Evolutionary conservation across 768 basidiomycete species (phyloP), one percentile per base, ranked within the genome.

Genomic region (Tulasnella sp.): DNA sequence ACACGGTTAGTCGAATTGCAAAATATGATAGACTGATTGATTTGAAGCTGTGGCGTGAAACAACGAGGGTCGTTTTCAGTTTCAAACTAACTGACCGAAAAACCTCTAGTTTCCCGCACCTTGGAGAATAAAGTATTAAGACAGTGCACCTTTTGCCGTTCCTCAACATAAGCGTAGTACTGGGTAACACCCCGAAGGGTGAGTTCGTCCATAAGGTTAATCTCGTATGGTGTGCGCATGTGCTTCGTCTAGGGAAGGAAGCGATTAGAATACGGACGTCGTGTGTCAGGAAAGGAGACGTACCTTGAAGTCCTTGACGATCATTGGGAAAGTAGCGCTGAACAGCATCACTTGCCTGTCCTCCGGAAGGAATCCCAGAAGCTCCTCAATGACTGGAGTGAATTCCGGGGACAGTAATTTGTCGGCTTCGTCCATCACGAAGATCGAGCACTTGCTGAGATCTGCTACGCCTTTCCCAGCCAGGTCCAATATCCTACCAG

Each of bases 21-120:
- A 85, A 99, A 99, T 82, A 99, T 99, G 85, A 99, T 99, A 77
- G 97, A 98, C 85, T 99, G 97, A 85, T 99, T 99, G 87, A 99
- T 99, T 96, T 99, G 97, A 71, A 99, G 90, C 94, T 98, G 82
- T 15, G 45, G 39, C 3, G 31, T 76, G 45, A 76, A 64, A 54
- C 58, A n/a, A 42, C 2, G 11, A 14, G 17, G 12, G 1, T 42
- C 12, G 17, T 17, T 4, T 14, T 42, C 12, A 42, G 40, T 42
- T 17, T 42, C 40, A 17, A 29, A 14, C 38, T 31, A 15, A 45
- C 45, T 22, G 71, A 45, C 29, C 19, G 22, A 37, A 9, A 42
- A 45, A 11, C n/a, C 45, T 29, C 25, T 45, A 40, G 1, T 38
- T 42, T 25, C n/a, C 25, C 85, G 77, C 74, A 95, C 96, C 88